phyloP scores from a whole-genome alignment of 2,329 filamentous ascomycete genomes.

The Pseudogymnoascus sp. region DNA sequence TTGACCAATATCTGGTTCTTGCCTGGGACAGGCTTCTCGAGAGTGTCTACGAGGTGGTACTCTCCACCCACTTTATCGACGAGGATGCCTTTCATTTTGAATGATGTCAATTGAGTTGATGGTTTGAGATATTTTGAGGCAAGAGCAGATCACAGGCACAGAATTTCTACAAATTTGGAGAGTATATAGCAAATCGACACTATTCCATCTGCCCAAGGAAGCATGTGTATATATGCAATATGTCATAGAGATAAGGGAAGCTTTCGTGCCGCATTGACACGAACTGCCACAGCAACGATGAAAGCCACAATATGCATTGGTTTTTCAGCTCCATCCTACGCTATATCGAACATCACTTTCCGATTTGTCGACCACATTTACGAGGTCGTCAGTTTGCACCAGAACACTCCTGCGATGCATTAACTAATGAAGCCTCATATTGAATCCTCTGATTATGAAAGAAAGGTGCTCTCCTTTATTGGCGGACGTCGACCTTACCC shows the following conservation, averaged over 20 bases:
- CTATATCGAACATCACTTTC: neutral
- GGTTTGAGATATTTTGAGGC: neutral
- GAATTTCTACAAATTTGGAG: neutral
- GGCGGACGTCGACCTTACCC: neutral
- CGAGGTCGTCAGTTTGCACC: neutral
- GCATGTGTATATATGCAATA: neutral
- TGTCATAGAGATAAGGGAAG: neutral
- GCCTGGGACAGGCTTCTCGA: constrained; percentile 26
- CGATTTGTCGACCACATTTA: neutral
- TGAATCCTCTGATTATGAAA: neutral
- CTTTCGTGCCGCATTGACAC: neutral
- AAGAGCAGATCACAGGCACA: neutral
- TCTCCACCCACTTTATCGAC: constrained; percentile 17
- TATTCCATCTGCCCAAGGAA: neutral
- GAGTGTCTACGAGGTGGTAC: constrained; percentile 17
- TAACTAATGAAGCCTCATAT: neutral
- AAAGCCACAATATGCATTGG: neutral
- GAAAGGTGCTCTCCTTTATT: neutral
- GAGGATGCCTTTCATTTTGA: constrained; percentile 24
- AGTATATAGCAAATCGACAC: neutral
- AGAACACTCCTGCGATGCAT: neutral
- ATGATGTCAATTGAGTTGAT: neutral
- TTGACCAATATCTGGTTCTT: constrained; percentile 32
- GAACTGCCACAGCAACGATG: neutral
- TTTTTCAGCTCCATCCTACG: neutral